Base-by-base conservation (phyloP, 495 filamentous ascomycete species). In the Talaromyces nanjingensis region DNA sequence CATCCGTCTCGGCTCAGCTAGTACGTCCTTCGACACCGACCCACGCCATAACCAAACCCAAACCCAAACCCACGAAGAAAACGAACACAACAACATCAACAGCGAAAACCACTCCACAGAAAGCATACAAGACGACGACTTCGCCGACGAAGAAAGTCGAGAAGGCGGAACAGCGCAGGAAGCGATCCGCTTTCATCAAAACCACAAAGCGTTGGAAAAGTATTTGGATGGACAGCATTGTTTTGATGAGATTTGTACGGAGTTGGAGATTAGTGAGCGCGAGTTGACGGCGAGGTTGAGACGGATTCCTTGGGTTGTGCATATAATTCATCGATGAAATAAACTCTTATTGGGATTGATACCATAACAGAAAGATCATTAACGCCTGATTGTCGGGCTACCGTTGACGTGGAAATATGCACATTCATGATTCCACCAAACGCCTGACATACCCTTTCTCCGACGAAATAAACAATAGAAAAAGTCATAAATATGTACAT, bases 211-310 rank as follows among this genome's bases (percentile, higher is more conserved):
- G 14, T 69, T 96, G 67, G 80, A 82, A 34, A 82, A 81, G 64
- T 96, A 89, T 72, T 75, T 92, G 16, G 91, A 96, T 74, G 92
- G 92, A 0, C 85, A 81, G 69, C 91, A 94, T 71, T 87, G 83
- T 65, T 91, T 96, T 72, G 92, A 96, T 77, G 87, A 96, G 81
- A 93, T 96, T 64, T 93, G 91, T 69, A 91, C 90, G 16, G 92
- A 93, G 79, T 63, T 86, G 64, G 79, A 82, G 70, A 74, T 85
- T 39, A 82, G 83, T 65, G 84, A 86, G 72, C 76, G 71, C 64
- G 83, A 85, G 62, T 70, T 86, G 62, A 79, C 79, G 63, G 71
- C 66, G 55, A 72, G 78, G 63, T 67, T 86, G 70, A 84, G 84
- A 70, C 73, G 76, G 49, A 76, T 75, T 70, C 72, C 72, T 4